Evolutionary conservation across 2,329 filamentous ascomycete species (phyloP), one percentile per base, ranked within the genome.

Genomic region (Fusarium devonianum): DNA sequence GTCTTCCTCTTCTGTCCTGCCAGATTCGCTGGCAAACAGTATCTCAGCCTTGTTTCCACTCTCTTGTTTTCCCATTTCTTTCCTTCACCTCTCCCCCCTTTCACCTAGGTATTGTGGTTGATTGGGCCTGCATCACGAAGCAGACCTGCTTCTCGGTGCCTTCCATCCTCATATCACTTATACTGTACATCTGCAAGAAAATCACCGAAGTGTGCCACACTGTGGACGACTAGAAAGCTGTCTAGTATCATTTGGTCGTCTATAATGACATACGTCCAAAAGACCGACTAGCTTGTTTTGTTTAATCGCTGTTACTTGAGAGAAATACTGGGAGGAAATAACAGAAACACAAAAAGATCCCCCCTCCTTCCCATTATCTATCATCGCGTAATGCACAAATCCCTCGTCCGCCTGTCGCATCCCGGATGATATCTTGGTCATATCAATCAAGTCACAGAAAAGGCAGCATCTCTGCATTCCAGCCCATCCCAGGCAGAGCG

Each of bases 211-310:
- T 47, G 52, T 58, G 58, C 41, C 52, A 62, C 50, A 34, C 48
- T 48, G 11, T 37, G 30, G 44, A 38, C 44, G 55, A 52, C 52
- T 39, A 50, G 52, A 36, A 47, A 45, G 28, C 43, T 53, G 41
- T 50, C 47, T 50, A 47, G 35, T 36, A 45, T 22, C 49, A 34
- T 29, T 56, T 30, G 46, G 41, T 25, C 47, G 38, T 56, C 46
- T 49, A 56, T 73, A 78, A 82, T 83, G 80, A 82, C 78, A 74
- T 58, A 41, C 41, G 56, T 56, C 51, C 74, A 75, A 81, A 79
- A 80, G 80, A 75, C 72, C 73, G 44, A 23, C 45, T 75, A 70
- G 74, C 79, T 79, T 81, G 82, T 82, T 78, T 83, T 65, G 74
- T 80, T 69, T 80, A 62, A 73, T 71, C 69, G 77, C 78, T 56